Percentiles rank a stretch among this genome's conserved stretches.
Conservation (phyloP, 2,329 filamentous ascomycete species). For the Cercospora canescens region DNA sequence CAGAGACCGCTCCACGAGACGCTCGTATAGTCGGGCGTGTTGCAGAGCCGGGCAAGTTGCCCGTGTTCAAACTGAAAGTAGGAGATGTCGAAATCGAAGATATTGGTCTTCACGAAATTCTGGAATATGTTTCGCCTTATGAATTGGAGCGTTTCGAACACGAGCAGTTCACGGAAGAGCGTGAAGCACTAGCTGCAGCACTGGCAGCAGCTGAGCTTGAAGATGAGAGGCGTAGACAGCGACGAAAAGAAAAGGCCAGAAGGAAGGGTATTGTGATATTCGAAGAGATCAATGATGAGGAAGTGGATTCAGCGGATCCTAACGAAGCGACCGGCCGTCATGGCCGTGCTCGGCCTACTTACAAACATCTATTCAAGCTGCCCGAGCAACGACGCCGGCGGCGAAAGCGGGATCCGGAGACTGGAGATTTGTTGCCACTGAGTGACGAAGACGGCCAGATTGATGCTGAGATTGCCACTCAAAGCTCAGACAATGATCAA, state of each 20-base stretch:
- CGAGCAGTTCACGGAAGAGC: slow-evolving; percentile 32
- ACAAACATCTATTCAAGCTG: slow-evolving; percentile 31
- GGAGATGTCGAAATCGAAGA: slow-evolving; percentile 28
- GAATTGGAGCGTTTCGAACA: slow-evolving; percentile 38
- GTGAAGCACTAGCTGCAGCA: slow-evolving; percentile 23
- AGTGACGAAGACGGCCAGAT: slow-evolving; percentile 25
- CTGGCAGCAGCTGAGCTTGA: slow-evolving; percentile 26
- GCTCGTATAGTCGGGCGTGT: slow-evolving; percentile 31
- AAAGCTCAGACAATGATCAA: slow-evolving; percentile 18
- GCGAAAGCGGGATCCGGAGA: slow-evolving; percentile 32
- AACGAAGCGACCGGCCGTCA: slow-evolving; percentile 20
- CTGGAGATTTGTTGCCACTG: slow-evolving; percentile 33
- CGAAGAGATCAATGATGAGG: slow-evolving; percentile 15
- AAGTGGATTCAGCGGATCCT: slow-evolving; percentile 12
- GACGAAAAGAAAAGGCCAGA: slow-evolving; percentile 20
- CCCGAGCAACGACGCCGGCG: slow-evolving; percentile 21
- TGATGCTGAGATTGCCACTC: neutral
- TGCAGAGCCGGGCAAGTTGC: slow-evolving; percentile 17
- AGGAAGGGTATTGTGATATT: slow-evolving; percentile 23
- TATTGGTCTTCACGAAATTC: slow-evolving; percentile 33
- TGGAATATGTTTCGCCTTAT: slow-evolving; percentile 37
- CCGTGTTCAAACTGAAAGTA: slow-evolving; percentile 31
- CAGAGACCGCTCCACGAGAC: slow-evolving; percentile 28
- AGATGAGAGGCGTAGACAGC: slow-evolving; percentile 16
- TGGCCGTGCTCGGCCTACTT: slow-evolving; percentile 36